A percentile compares a stretch with the other conserved stretches of the same genome.
Conservation (phyloP, 768 basidiomycete species). For the Suillus tomentosus region DNA sequence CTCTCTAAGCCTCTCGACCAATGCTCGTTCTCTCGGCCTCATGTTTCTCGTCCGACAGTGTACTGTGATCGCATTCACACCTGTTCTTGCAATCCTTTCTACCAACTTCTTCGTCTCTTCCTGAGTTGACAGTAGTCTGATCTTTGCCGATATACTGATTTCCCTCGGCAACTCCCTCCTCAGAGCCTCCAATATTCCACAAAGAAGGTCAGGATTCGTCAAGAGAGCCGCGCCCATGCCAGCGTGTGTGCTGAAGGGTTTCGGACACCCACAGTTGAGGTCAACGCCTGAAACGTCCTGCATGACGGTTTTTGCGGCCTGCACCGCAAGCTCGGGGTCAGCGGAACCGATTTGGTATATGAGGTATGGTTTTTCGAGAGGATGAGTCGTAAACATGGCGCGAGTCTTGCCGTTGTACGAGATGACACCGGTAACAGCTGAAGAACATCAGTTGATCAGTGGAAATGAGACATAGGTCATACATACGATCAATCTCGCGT, state of each 20-base stretch:
- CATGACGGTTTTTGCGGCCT: conserved; percentile 85
- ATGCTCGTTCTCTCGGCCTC: conserved; percentile 79
- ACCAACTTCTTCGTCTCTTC: conserved; percentile 91
- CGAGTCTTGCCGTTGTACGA: conserved; percentile 83
- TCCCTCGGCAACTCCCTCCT: conserved; percentile 70
- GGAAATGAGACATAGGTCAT: background rate
- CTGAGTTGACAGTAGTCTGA: conserved; percentile 82
- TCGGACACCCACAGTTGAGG: conserved; percentile 97
- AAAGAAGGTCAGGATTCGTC: conserved; percentile 87
- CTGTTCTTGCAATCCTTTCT: conserved; percentile 82
- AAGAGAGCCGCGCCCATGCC: conserved; percentile 98
- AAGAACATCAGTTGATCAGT: background rate
- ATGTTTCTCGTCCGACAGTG: conserved; percentile 94
- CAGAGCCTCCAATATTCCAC: conserved; percentile 82
- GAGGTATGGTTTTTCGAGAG: conserved; percentile 90
- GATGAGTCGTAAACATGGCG: conserved; percentile 91
- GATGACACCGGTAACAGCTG: conserved; percentile 84
- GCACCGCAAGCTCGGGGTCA: conserved; percentile 85
- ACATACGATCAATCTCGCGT: conserved; percentile 84
- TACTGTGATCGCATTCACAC: conserved; percentile 87
- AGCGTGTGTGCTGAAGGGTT: conserved; percentile 89
- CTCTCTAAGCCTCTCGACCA: conserved; percentile 76
- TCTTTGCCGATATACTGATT: conserved; percentile 92
- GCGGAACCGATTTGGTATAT: conserved; percentile 96
- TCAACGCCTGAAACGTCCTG: conserved; percentile 93